These are phyloP conservation scores for Botryotinia globosa DNA, from an alignment of 2,329 filamentous ascomycete genomes.

Conservation along the genomic window DNA sequence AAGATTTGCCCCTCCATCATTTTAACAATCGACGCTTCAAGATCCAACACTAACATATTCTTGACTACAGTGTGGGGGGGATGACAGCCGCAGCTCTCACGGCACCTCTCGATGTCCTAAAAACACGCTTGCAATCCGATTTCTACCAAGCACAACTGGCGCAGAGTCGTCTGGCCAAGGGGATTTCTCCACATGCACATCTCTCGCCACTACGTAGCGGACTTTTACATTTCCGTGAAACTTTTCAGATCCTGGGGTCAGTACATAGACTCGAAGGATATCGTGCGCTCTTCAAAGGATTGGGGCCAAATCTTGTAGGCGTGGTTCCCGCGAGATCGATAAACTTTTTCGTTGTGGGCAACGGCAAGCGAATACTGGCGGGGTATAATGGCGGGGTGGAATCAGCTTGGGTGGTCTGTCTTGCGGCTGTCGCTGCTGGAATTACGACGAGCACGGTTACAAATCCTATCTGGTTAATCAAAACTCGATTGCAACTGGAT, in stretches of 20 bases:
- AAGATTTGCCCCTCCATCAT: conserved; percentile 40
- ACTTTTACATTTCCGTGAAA: conserved; percentile 76
- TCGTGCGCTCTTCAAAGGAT: conserved; percentile 86
- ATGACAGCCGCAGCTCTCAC: conserved; percentile 93
- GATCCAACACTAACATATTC: conserved; percentile 19
- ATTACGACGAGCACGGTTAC: conserved; percentile 86
- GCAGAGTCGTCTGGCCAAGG: conserved; percentile 58
- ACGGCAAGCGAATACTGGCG: conserved; percentile 79
- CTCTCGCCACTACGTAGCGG: conserved; percentile 65
- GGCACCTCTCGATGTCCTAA: conserved; percentile 88
- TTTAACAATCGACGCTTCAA: not conserved
- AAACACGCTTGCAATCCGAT: conserved; percentile 89
- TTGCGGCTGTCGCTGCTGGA: conserved; percentile 73
- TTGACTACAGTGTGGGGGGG: conserved; percentile 65
- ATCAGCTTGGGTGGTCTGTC: conserved; percentile 72
- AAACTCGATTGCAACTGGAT: conserved; percentile 89
- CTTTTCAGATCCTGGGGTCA: conserved; percentile 76
- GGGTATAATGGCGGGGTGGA: conserved; percentile 72
- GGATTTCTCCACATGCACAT: conserved; percentile 49
- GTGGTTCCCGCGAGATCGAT: conserved; percentile 88
- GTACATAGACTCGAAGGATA: conserved; percentile 81
- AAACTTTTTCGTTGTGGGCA: conserved; percentile 92
- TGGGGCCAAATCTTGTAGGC: conserved; percentile 85
- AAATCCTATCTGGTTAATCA: conserved; percentile 95
- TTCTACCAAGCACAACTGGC: conserved; percentile 86